Evolutionary conservation across 2,329 filamentous ascomycete genomes (phyloP).

Genomic region (Westerdykella ornata): DNA sequence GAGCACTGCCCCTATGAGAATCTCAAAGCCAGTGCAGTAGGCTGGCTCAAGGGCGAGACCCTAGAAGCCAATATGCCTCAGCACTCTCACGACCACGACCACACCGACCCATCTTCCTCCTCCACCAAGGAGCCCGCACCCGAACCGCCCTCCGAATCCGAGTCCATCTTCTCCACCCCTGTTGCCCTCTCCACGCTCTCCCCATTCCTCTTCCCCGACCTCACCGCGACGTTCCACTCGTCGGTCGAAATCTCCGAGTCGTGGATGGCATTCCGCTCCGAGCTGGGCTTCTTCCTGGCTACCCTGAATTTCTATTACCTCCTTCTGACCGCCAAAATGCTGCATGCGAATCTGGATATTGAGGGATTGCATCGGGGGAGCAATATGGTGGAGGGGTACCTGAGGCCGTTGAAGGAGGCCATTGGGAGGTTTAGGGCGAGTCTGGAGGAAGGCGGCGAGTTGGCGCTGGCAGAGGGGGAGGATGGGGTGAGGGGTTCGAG

Average conservation of each 20-base stretch:
- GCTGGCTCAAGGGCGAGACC: conserved; percentile 56
- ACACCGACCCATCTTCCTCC: neutral
- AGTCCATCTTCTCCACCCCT: conserved; percentile 44
- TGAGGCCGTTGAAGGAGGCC: conserved; percentile 39
- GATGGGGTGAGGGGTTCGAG: conserved; percentile 30
- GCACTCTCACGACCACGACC: too few species aligned
- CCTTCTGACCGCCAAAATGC: conserved; percentile 44
- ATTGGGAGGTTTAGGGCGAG: conserved; percentile 33
- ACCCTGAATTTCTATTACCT: conserved; percentile 55
- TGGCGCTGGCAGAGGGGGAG: conserved; percentile 32
- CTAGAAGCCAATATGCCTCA: conserved; percentile 41
- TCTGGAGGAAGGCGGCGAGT: conserved; percentile 30
- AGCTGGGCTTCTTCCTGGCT: conserved; percentile 50
- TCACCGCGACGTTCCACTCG: conserved; percentile 37
- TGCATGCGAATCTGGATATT: conserved; percentile 46
- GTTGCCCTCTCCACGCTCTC: conserved; percentile 44
- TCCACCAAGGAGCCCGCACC: conserved; percentile 11
- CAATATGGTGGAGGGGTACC: conserved; percentile 39
- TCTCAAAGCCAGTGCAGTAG: conserved; percentile 52
- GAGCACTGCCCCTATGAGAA: conserved; percentile 50
- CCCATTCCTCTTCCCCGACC: conserved; percentile 48
- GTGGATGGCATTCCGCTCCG: conserved; percentile 45
- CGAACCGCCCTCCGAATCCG: conserved; percentile 5
- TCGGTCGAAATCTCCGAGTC: conserved; percentile 21
- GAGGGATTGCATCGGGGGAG: conserved; percentile 37